phyloP scores from a whole-genome alignment of 75 land plant species.

The Adiantum capillusveneris region DNA sequence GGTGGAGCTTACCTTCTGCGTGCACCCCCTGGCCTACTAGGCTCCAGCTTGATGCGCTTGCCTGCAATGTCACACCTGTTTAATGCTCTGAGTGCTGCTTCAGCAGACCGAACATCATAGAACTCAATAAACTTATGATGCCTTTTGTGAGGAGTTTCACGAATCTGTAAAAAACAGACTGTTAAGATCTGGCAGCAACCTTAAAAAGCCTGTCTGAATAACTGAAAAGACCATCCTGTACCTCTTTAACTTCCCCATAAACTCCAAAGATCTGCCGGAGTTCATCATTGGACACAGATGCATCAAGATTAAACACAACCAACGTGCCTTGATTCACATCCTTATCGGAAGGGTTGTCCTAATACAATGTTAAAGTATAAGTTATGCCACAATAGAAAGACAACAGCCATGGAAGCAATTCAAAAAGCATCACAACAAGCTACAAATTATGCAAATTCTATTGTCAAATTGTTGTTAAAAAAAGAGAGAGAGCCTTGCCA shows the following conservation, averaged over 20 bases:
- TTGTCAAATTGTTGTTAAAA: no score
- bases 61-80: slow-evolving; percentile 79
- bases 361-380: neutral
- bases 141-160: slow-evolving; percentile 60
- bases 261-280: slow-evolving; percentile 73
- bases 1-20: no score
- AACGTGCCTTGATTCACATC: slow-evolving; percentile 74
- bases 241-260: slow-evolving; percentile 87
- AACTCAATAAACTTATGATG: slow-evolving; percentile 73
- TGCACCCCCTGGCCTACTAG: slow-evolving; percentile 58
- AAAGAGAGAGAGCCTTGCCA: neutral
- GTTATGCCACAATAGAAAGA: neutral
- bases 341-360: slow-evolving; percentile 78
- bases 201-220: no score
- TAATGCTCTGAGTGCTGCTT: slow-evolving; percentile 68
- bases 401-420: neutral
- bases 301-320: slow-evolving; percentile 65
- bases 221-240: slow-evolving; percentile 9
- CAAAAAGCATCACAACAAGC: neutral
- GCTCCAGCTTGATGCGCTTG: slow-evolving; percentile 75
- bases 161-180: slow-evolving; percentile 42
- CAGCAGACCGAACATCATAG: slow-evolving; percentile 83
- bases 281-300: slow-evolving; percentile 69
- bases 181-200: no score
- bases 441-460: no score